Evolutionary conservation across 2,329 filamentous ascomycete species (phyloP).

Genomic region (Aplosporella prunicola): DNA sequence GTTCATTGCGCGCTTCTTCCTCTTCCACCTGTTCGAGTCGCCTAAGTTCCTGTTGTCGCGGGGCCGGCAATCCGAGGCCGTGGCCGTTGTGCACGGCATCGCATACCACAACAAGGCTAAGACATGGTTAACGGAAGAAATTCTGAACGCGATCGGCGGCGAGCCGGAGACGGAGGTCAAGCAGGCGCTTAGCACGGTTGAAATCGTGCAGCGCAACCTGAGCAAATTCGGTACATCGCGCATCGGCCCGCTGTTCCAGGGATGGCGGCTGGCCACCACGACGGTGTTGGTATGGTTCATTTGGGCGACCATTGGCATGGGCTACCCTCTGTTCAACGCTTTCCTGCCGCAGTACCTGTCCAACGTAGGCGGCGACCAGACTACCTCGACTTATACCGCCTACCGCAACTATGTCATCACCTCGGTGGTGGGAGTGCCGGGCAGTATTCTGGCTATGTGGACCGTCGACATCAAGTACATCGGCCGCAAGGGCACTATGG

Average conservation of each 20-base stretch:
- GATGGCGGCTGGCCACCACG: conserved; percentile 38
- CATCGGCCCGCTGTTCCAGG: conserved; percentile 53
- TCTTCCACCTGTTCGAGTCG: conserved; percentile 76
- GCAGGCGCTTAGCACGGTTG: conserved; percentile 30
- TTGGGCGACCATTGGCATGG: conserved; percentile 77
- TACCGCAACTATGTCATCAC: conserved; percentile 82
- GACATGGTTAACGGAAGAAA: conserved; percentile 56
- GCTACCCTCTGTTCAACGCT: conserved; percentile 79
- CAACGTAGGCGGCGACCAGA: conserved; percentile 36
- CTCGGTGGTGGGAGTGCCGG: conserved; percentile 65
- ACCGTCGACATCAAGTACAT: conserved; percentile 63
- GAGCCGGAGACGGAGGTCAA: conserved; percentile 34
- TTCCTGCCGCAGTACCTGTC: conserved; percentile 82
- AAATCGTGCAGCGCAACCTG: conserved; percentile 52
- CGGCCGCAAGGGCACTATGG: conserved; percentile 64
- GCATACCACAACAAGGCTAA: conserved; percentile 55
- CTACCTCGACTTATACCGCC: conserved; percentile 28
- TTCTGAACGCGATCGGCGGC: conserved; percentile 47
- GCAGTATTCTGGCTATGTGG: conserved; percentile 63
- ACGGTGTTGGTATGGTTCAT: conserved; percentile 60
- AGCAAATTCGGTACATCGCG: conserved; percentile 58
- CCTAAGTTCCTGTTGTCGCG: conserved; percentile 72
- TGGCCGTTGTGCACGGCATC: conserved; percentile 69
- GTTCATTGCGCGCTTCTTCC: conserved; percentile 68
- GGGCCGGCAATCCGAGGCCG: conserved; percentile 69